These are phyloP conservation scores for Pleurotus giganteus DNA, from an alignment of 768 basidiomycete species.

Conservation along the genomic window DNA sequence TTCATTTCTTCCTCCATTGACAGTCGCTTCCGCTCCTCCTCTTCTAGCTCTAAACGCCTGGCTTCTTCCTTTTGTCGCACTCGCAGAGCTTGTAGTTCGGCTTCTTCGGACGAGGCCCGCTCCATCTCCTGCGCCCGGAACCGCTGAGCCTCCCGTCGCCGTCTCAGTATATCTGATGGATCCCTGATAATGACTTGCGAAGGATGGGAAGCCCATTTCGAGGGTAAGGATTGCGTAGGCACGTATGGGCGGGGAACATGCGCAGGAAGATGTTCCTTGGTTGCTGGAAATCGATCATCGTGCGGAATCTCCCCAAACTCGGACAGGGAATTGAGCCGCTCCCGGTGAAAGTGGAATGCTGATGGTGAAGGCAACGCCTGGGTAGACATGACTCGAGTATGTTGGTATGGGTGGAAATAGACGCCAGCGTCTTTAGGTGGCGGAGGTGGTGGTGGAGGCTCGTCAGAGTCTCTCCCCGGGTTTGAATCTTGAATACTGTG, in stretches of 20 bases:
- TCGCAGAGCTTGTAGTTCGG: constrained; percentile 35
- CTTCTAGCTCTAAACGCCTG: constrained; percentile 38
- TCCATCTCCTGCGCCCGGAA: constrained; percentile 42
- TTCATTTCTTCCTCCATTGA: constrained; percentile 40
- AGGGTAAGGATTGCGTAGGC: constrained; percentile 2
- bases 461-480: constrained; percentile 16
- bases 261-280: constrained; percentile 12
- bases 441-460: constrained; percentile 39
- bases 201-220: constrained; percentile 7
- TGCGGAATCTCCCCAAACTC: constrained; percentile 7
- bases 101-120: constrained; percentile 43
- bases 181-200: constrained; percentile 11
- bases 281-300: not conserved
- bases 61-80: constrained; percentile 41
- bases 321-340: constrained; percentile 9
- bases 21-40: constrained; percentile 37
- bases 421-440: constrained; percentile 43
- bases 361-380: constrained; percentile 11
- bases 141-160: constrained; percentile 20
- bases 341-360: not conserved
- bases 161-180: constrained; percentile 23
- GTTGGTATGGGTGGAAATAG: constrained; percentile 15
- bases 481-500: constrained; percentile 23
- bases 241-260: constrained; percentile 12
- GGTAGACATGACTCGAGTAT: constrained; percentile 10